phyloP scores from a whole-genome alignment of 2,329 filamentous ascomycete genomes.

The Botrytis cinerea region DNA sequence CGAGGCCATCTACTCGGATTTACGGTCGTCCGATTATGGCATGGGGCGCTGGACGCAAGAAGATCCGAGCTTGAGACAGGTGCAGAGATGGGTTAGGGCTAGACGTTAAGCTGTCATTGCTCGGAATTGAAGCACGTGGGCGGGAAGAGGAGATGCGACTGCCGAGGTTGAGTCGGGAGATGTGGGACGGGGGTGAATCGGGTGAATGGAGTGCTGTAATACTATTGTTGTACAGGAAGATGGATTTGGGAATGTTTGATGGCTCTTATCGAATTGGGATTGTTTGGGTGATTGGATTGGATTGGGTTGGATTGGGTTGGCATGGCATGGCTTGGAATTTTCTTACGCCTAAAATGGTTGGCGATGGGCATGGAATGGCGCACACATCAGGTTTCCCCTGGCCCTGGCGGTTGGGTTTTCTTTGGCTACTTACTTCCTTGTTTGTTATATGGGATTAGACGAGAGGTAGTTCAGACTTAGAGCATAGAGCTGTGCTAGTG shows the following conservation, averaged over 20 bases:
- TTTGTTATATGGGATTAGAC: conserved; percentile 1
- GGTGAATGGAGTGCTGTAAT: not conserved
- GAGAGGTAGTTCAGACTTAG: not conserved
- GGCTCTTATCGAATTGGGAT: not conserved
- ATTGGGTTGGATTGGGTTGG: not conserved
- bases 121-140: not conserved
- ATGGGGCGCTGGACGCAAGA: conserved; percentile 64
- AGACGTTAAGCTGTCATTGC: conserved; percentile 32
- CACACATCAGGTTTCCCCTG: conserved; percentile 14
- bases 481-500: conserved; percentile 20
- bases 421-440: conserved; percentile 5
- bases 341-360: conserved; percentile 12
- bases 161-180: not conserved
- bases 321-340: conserved; percentile 3
- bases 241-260: conserved; percentile 11
- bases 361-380: conserved; percentile 23
- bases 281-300: not conserved
- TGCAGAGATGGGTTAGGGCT: conserved; percentile 60
- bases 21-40: conserved; percentile 54
- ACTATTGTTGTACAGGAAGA: not conserved
- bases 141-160: not conserved
- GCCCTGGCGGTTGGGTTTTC: conserved; percentile 17
- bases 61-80: conserved; percentile 58
- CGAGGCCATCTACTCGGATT: conserved; percentile 57
- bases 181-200: not conserved